phyloP scores from a whole-genome alignment of 352 stramenopile genomes.

The Phytophthora hibernalis region DNA sequence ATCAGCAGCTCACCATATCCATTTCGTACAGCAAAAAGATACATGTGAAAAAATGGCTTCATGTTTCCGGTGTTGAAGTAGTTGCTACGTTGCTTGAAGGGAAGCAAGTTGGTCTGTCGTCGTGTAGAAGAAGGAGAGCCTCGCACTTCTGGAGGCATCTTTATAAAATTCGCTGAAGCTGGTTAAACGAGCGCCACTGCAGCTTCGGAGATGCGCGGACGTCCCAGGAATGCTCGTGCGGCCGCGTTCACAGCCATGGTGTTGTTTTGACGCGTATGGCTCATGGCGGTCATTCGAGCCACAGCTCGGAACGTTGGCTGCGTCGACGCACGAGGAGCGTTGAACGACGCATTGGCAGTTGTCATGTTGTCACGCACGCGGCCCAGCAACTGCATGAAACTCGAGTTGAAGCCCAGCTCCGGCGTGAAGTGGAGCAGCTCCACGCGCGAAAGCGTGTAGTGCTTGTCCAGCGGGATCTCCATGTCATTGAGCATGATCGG shows the following conservation, averaged over 20 bases:
- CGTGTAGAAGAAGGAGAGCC: constrained; percentile 11
- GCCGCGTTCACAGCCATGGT: constrained; percentile 30
- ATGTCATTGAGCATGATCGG: constrained; percentile 82
- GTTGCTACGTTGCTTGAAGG: constrained; percentile 14
- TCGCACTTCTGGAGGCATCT: constrained; percentile 9
- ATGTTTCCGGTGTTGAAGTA: constrained; percentile 4
- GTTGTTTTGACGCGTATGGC: constrained; percentile 34
- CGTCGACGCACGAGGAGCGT: constrained; percentile 30
- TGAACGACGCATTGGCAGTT: constrained; percentile 33
- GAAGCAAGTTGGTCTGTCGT: constrained; percentile 7
- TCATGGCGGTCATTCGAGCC: constrained; percentile 43
- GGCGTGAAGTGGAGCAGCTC: constrained; percentile 83
- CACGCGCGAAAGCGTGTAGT: constrained; percentile 77
- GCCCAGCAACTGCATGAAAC: constrained; percentile 60
- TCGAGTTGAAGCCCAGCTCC: constrained; percentile 82
- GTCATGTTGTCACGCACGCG: constrained; percentile 59
- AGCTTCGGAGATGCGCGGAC: constrained; percentile 37
- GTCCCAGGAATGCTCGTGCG: constrained; percentile 35
- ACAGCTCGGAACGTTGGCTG: constrained; percentile 44
- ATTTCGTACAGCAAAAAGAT: not conserved
- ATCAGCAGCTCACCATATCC: not conserved
- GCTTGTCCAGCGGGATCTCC: constrained; percentile 76
- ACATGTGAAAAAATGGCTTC: constrained; percentile 9
- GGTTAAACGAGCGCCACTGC: constrained; percentile 31
- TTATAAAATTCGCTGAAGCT: constrained; percentile 29